Percentiles rank a stretch among this genome's conserved stretches.
Evolutionary conservation across 2,329 filamentous ascomycete genomes (phyloP).

Genomic region (Elsinoe australis): DNA sequence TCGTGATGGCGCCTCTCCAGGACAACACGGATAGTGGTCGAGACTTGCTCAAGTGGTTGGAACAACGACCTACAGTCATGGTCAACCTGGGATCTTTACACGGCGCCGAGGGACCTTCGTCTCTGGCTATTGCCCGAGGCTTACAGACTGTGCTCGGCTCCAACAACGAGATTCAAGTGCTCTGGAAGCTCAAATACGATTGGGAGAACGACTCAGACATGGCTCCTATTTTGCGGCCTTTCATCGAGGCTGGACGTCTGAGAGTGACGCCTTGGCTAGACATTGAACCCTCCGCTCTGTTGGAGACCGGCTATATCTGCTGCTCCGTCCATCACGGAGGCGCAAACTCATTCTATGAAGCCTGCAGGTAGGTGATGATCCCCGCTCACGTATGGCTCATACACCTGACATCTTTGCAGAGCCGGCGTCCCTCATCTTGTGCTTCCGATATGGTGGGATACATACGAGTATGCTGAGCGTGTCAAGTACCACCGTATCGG

Average conservation of each 20-base stretch:
- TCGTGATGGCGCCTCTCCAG: background rate
- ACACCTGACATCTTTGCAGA: background rate
- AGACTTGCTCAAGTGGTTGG: constrained; percentile 9
- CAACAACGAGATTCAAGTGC: constrained; percentile 9
- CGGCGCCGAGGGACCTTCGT: background rate
- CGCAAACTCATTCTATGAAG: constrained; percentile 17
- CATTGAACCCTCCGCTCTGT: constrained; percentile 10
- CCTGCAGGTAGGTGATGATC: constrained; percentile 5
- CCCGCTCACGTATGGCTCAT: background rate
- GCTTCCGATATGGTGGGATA: constrained; percentile 16
- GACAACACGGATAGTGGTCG: background rate
- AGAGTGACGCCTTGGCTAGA: constrained; percentile 14
- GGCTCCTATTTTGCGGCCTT: background rate
- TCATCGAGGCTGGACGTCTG: background rate
- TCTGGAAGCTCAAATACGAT: constrained; percentile 17
- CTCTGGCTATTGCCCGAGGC: background rate
- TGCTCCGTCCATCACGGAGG: constrained; percentile 17
- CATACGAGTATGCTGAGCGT: constrained; percentile 17
- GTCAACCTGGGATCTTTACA: constrained; percentile 15
- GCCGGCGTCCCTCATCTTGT: constrained; percentile 16
- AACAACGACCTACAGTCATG: constrained; percentile 11
- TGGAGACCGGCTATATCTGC: background rate
- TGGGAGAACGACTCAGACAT: background rate
- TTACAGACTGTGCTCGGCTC: constrained; percentile 11
- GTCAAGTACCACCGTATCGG: constrained; percentile 15